Percentiles rank a stretch among this genome's conserved stretches.
phyloP scores from a whole-genome alignment of 768 basidiomycete genomes.

The Fistulinella prunicolor region DNA sequence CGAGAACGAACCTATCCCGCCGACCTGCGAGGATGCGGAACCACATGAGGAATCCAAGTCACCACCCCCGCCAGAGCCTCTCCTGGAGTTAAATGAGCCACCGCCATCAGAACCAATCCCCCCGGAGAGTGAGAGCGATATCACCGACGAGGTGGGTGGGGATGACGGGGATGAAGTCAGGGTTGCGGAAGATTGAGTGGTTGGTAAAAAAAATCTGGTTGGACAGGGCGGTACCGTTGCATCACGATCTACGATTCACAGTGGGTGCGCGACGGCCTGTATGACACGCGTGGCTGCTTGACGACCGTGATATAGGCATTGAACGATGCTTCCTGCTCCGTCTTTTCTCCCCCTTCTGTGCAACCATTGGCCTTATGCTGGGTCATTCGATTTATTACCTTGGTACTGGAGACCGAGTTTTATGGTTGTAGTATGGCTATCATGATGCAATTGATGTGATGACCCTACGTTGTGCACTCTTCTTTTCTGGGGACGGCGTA shows the following conservation, averaged over 20 bases:
- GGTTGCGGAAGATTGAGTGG: constrained; percentile 13
- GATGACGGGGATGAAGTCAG: constrained; percentile 19
- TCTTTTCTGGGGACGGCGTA: too few relatives aligned
- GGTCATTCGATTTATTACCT: not conserved
- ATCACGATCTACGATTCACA: constrained; percentile 9
- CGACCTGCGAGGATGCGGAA: constrained; percentile 2
- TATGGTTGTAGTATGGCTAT: not conserved
- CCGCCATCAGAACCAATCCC: constrained; percentile 32
- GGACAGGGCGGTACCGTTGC: constrained; percentile 20
- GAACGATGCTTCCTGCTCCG: constrained; percentile 11
- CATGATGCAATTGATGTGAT: not conserved
- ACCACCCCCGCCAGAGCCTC: constrained; percentile 1
- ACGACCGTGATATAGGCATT: constrained; percentile 3
- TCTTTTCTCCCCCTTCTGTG: constrained; percentile 14
- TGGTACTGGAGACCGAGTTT: constrained; percentile 1
- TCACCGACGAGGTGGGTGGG: constrained; percentile 30
- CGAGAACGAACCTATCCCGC: constrained; percentile 7
- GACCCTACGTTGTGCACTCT: too few relatives aligned
- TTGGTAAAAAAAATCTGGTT: constrained; percentile 4
- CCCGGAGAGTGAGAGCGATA: constrained; percentile 35
- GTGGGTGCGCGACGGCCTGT: not conserved
- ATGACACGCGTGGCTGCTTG: constrained; percentile 10
- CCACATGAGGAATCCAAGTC: constrained; percentile 7
- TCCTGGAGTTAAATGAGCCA: constrained; percentile 30
- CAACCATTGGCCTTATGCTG: not conserved